These are phyloP conservation scores for Tolypocladium tundrense DNA, from an alignment of 2,329 filamentous ascomycete species.

Conservation along the genomic window DNA sequence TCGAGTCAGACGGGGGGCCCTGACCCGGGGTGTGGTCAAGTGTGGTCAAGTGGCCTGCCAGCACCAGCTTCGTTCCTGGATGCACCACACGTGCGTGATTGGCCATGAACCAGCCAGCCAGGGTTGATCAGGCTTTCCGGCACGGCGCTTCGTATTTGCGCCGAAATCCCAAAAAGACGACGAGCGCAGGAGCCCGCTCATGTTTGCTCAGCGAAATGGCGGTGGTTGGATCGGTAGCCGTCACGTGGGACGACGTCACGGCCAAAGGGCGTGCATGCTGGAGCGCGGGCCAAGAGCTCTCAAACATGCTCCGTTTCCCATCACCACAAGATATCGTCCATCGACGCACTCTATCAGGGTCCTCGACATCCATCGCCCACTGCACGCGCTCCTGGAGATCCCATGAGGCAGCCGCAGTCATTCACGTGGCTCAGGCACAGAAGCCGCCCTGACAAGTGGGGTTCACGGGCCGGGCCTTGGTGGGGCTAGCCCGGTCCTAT, in stretches of 20 bases:
- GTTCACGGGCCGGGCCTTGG: background rate
- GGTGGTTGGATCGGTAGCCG: background rate
- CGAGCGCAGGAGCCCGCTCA: conserved; percentile 2
- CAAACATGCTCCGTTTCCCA: background rate
- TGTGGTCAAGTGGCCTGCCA: conserved; percentile 3
- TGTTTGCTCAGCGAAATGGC: background rate
- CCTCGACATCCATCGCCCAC: background rate
- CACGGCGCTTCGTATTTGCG: background rate
- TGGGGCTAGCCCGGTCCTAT: background rate
- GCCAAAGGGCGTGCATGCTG: background rate
- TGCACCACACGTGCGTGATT: background rate
- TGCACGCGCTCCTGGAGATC: background rate
- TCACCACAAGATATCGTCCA: background rate
- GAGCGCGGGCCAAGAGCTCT: background rate
- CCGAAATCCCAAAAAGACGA: background rate
- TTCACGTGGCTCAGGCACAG: background rate
- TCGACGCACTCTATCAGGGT: background rate
- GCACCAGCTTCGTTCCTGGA: background rate
- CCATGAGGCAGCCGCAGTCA: background rate
- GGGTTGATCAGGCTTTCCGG: conserved; percentile 4
- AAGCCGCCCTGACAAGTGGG: background rate
- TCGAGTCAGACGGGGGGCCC: background rate
- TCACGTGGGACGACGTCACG: background rate
- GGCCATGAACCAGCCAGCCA: background rate
- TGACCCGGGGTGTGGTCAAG: conserved; percentile 1